Conservation (phyloP, 1,284 basidiomycete genomes). For the Trametes polyzona region DNA sequence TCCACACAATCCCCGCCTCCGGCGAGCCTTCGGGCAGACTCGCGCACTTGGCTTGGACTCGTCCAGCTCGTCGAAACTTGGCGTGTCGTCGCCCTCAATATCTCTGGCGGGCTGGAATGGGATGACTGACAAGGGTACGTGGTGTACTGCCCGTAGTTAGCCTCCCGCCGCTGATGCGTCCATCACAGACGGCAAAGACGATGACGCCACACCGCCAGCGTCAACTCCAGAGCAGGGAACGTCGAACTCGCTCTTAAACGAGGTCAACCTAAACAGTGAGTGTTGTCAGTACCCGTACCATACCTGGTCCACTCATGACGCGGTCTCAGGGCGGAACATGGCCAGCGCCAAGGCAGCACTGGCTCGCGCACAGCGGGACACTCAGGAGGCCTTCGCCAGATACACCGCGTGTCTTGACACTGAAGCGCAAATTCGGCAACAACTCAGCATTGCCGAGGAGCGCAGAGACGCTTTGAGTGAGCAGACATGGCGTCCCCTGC, state of each 20-base stretch:
- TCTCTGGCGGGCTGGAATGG: slow-evolving; percentile 26
- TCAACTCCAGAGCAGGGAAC: slow-evolving; percentile 21
- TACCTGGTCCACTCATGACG: background rate
- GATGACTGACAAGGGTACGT: slow-evolving; percentile 22
- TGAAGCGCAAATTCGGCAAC: slow-evolving; percentile 65
- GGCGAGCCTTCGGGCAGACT: slow-evolving; percentile 40
- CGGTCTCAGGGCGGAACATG: slow-evolving; percentile 41
- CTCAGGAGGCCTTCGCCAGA: slow-evolving; percentile 69
- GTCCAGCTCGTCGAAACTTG: slow-evolving; percentile 26
- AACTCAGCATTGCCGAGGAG: slow-evolving; percentile 65
- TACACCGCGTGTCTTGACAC: slow-evolving; percentile 71
- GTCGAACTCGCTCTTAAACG: slow-evolving; percentile 27
- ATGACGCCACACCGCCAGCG: slow-evolving; percentile 20
- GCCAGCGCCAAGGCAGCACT: slow-evolving; percentile 44
- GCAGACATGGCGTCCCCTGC: slow-evolving; percentile 23
- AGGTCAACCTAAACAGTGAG: slow-evolving; percentile 33
- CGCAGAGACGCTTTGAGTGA: slow-evolving; percentile 71
- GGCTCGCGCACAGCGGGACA: slow-evolving; percentile 65
- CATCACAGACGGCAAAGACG: slow-evolving; percentile 15
- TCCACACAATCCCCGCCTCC: slow-evolving; percentile 76
- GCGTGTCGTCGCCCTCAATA: slow-evolving; percentile 28
- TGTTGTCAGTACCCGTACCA: background rate
- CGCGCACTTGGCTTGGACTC: slow-evolving; percentile 28
- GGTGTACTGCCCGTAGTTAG: background rate
- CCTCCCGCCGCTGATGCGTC: background rate